Evolutionary conservation across 2,329 filamentous ascomycete genomes (phyloP), one percentile per base, ranked within the genome.

Genomic region (Cordyceps fumosorosea): DNA sequence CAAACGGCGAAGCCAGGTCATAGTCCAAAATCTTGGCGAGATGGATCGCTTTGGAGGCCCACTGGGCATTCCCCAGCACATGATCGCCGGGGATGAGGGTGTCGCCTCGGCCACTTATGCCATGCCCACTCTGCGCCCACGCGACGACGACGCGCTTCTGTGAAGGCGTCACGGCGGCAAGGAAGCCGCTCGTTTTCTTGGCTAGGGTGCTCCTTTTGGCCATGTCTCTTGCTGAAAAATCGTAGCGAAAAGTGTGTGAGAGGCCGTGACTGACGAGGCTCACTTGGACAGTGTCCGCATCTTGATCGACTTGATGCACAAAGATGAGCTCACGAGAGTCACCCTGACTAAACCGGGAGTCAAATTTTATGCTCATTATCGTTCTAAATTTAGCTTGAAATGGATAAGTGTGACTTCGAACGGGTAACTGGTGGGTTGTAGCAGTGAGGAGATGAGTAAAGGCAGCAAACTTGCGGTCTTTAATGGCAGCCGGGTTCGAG

Each of bases 51-150:
- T 73, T 67, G 0, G 56, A 48, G 0, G 69, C 67, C 75, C 75
- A 78, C 5, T 69, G 56, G 1, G 51, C 37, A 59, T 76, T 74
- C 1, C 70, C 40, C 0, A 78, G 67, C 0, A 72, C 64, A 1
- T 65, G 65, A 0, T 65, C 60, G 0, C 62, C 37, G 0, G 56
- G 45, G 22, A 73, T 70, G 0, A 76, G 66, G 0, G 73, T 2
- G 24, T 76, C 74, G 3, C 74, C 73, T 0, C 20, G 53, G 0
- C 37, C 37, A 3, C 73, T 69, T 2, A 63, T 40, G 0, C 72
- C 73, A 56, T 76, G 72, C 1, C 74, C 60, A 24, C 53, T 57
- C 47, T 62, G 53, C 4, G 53, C 53, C 60, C 54, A 62, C 0
- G 60, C 45, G 24, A 62, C 53, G 12, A 52, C 26, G 12, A 62